A percentile compares a stretch with the other conserved stretches of the same genome.
phyloP scores from a whole-genome alignment of 2,329 filamentous ascomycete genomes.

The Aspergillus tamarii region DNA sequence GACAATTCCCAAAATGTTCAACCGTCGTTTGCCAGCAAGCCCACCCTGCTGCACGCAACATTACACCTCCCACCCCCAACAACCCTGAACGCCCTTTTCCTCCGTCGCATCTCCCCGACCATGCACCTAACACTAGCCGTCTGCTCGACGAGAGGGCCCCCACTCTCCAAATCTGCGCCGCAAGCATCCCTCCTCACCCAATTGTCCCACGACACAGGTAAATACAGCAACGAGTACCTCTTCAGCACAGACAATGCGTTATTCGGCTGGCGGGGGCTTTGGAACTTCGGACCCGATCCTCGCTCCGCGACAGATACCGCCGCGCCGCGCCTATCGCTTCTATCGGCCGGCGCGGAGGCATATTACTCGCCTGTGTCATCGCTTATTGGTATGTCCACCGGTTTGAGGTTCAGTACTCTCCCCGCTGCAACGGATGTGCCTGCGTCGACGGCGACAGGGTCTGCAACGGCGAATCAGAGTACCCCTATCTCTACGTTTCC shows the following conservation, averaged over 20 bases:
- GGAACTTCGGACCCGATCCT: conserved; percentile 83
- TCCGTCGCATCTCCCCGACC: conserved; percentile 75
- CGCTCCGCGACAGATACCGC: conserved; percentile 30
- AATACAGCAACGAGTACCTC: conserved; percentile 85
- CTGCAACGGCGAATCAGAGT: conserved; percentile 25
- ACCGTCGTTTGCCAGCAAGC: conserved; percentile 31
- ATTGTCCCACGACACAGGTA: conserved; percentile 73
- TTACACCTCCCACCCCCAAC: conserved; percentile 67
- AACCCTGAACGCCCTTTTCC: conserved; percentile 81
- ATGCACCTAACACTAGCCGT: conserved; percentile 76
- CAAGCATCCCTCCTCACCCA: conserved; percentile 51
- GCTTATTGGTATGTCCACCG: conserved; percentile 86
- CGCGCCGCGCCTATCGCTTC: conserved; percentile 72
- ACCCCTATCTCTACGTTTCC: conserved; percentile 72
- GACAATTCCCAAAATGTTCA: conserved; percentile 13
- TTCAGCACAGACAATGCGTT: conserved; percentile 91
- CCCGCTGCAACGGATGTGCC: conserved; percentile 53
- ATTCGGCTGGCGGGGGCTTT: conserved; percentile 83
- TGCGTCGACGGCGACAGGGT: conserved; percentile 13
- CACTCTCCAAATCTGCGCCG: conserved; percentile 47
- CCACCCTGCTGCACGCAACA: conserved; percentile 50
- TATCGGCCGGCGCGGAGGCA: conserved; percentile 88
- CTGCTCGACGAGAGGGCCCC: conserved; percentile 44
- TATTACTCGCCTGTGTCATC: conserved; percentile 97
- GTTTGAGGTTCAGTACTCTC: conserved; percentile 85